phyloP scores from a whole-genome alignment of 345 rosid species.

The Luvunga scandens region DNA sequence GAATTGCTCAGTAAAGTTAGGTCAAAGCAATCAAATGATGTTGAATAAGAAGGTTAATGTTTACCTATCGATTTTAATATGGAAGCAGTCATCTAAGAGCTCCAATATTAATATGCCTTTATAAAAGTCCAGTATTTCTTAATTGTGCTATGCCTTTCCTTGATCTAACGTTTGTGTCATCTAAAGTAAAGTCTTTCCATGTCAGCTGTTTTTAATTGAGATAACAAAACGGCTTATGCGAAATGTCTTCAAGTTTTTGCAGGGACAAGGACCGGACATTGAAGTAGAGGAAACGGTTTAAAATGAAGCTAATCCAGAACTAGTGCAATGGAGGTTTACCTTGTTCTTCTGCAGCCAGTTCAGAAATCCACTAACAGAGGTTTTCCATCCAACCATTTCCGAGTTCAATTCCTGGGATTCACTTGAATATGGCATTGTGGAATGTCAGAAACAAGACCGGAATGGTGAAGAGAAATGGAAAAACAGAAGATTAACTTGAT shows the following conservation, averaged over 20 bases:
- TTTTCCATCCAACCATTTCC: background rate
- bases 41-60: background rate
- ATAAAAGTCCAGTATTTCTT: background rate
- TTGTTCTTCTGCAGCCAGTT: slow-evolving; percentile 19
- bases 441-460: background rate
- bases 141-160: background rate
- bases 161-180: background rate
- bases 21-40: background rate
- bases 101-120: background rate
- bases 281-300: background rate
- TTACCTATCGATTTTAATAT: background rate
- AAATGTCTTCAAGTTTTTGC: background rate
- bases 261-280: background rate
- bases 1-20: background rate
- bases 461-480: background rate
- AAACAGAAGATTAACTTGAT: background rate
- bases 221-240: background rate
- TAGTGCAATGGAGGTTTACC: slow-evolving; percentile 10
- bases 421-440: slow-evolving; percentile 9
- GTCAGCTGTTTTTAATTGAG: background rate
- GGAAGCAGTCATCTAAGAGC: background rate
- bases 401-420: background rate
- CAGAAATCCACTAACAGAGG: background rate
- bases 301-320: background rate
- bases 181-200: background rate